Conservation (phyloP, 192 early-diverging fungal species). For the Glomus cerebriforme region DNA sequence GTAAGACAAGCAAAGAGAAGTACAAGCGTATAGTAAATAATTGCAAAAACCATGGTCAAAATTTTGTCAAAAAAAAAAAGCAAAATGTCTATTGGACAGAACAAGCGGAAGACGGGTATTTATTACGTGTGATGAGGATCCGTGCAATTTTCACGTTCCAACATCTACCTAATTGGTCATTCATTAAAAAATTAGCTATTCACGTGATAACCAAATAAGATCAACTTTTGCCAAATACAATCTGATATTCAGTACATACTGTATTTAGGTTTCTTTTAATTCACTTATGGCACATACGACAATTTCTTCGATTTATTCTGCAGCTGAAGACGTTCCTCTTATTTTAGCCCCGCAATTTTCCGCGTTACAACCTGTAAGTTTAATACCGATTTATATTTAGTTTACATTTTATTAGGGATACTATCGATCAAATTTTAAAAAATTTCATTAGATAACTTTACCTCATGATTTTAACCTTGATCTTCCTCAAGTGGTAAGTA, state of each 20-base stretch:
- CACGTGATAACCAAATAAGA: background rate
- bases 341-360: conserved; percentile 31
- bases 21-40: conserved; percentile 1
- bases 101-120: too few species aligned
- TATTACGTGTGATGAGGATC: too few species aligned
- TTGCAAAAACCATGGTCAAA: conserved; percentile 1
- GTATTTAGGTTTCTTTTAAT: too few species aligned
- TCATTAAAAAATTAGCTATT: background rate
- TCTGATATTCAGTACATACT: too few species aligned
- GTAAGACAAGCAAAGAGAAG: background rate
- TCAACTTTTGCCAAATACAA: background rate
- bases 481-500: background rate
- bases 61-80: background rate
- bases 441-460: background rate
- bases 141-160: background rate
- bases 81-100: too few species aligned
- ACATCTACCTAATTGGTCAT: background rate
- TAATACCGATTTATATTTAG: background rate
- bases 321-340: conserved; percentile 24
- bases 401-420: too few species aligned
- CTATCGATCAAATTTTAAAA: background rate
- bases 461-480: conserved; percentile 14
- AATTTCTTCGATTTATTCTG: conserved; percentile 22
- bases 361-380: conserved; percentile 13
- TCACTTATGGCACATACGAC: background rate